Evolutionary conservation across 306 rosid species (phyloP), one percentile per base, ranked within the genome.

Genomic region (Datisca glomerata): DNA sequence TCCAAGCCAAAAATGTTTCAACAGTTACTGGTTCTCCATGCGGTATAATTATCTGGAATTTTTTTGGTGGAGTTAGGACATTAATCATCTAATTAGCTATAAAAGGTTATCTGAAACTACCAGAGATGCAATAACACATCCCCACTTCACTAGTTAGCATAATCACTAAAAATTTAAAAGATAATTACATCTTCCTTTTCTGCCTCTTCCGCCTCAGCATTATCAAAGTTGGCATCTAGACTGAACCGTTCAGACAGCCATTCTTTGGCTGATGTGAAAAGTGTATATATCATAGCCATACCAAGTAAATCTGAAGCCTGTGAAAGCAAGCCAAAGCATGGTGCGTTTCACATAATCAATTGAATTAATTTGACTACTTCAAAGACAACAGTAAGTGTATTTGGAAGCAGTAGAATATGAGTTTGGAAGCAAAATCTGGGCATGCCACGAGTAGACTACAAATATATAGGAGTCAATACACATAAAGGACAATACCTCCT

Each of bases 231-330:
- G 18, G 44, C n/a, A 21, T 83, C 97, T 73, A 73, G 63, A 62
- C 68, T 29, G 68, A 65, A 91, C 47, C 37, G 75, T 34, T 91
- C 96, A 50, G 76, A 56, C 56, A 91, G 74, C 98, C 96, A 84
- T 69, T 91, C 96, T 75, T 84, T 80, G 43, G 86, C 85, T 64
- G 98, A 80, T 67, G 84, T 53, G 55, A 91, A 80, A 24, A 91
- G 78, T 4, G 98, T 91, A 67, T 91, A 91, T n/a, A 91, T 65
- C 98, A 91, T 91, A 47, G 98, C 94, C 98, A 91, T 91, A 41
- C 96, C 98, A 61, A 91, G 98, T 71, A 80, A 84, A 75, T 91
- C 98, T 59, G 94, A 75, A 42, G 96, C 98, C 98, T 91, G 72
- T 25, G 43, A 43, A 72, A 44, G n/a, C n/a, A n/a, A n/a, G n/a